Evolutionary conservation across 257 asterid genomes (phyloP), one percentile per base, ranked within the genome.

Genomic region (Parsonsia alboflavescens): DNA sequence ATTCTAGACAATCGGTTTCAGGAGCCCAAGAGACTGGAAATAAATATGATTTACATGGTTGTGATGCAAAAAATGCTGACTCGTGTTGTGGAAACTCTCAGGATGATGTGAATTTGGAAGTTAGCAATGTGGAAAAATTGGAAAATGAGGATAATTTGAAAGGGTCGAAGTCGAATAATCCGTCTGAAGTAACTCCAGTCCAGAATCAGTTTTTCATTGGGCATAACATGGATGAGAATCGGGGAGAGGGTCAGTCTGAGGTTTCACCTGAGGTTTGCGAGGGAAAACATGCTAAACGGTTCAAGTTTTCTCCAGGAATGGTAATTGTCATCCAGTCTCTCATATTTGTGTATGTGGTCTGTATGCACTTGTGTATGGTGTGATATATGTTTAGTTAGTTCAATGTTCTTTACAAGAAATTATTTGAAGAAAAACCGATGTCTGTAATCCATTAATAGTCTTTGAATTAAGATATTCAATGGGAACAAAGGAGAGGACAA

Each of bases 281-380:
- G 83, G 81, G 86, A 4, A 64, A 49, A 46, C 78, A 91, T 10
- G 75, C 83, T 42, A 94, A 94, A 81, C 87, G 99, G 22, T 86
- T 89, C 89, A 94, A 92, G 84, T 94, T 94, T 86, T 94, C 99
- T 16, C 97, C 97, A 11, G 97, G 97, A 85, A 94, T 94, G 98
- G 97, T 93, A 87, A 75, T 81, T 22, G 4, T 74, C 7, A 9
- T 44, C 68, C 13, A 42, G 59, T 68, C 69, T 58, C 57, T 68
- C 33, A 67, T 53, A 62, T 59, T 5, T 44, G 9, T 7, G 48
- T 52, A 13, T 21, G 6, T 44, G 10, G 52, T 24, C 22, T 70
- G 16, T 52, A 74, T 52, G 57, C 22, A 7, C 28, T 63, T 22
- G 0, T 30, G n/a, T 26, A n/a, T 22, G 19, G 5, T 53, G n/a